Evolutionary conservation across 23 red algal genomes (phyloP).

Genomic region (Gracilaria domingensis): DNA sequence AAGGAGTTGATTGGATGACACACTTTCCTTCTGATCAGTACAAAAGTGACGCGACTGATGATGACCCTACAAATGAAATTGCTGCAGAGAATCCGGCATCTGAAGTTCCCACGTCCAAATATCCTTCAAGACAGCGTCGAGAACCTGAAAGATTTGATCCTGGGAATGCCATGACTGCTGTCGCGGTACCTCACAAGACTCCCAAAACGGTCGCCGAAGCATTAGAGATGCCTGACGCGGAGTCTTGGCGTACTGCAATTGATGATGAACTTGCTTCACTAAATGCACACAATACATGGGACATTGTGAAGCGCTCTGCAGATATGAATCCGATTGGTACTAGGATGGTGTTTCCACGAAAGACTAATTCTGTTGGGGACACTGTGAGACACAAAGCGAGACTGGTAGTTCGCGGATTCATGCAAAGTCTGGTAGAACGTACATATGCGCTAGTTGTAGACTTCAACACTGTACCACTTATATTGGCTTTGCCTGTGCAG

Average conservation of each 20-base stretch:
- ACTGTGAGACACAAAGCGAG: conserved; percentile 40
- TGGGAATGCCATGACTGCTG: background rate
- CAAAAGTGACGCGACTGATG: background rate
- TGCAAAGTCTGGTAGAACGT: conserved; percentile 29
- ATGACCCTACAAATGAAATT: background rate
- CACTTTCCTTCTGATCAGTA: background rate
- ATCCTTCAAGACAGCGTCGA: background rate
- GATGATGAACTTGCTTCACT: conserved; percentile 19
- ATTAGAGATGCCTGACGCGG: background rate
- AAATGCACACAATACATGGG: conserved; percentile 21
- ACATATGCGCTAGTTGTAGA: conserved; percentile 46
- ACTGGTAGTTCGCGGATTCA: conserved; percentile 48
- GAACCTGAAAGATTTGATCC: background rate
- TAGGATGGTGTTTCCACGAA: conserved; percentile 36
- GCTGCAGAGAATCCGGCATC: background rate
- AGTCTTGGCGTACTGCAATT: conserved; percentile 35
- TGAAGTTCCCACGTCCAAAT: background rate
- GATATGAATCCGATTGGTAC: conserved; percentile 2
- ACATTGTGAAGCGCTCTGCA: background rate
- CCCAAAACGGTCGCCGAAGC: conserved; percentile 8
- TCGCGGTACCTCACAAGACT: background rate
- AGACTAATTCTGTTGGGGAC: conserved; percentile 7
- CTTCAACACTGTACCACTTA: conserved; percentile 29
- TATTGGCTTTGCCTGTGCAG: conserved; percentile 36
- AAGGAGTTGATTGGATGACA: background rate